Percentiles rank a stretch among this genome's conserved stretches.
These are phyloP conservation scores for Podaxis sp. DNA, from an alignment of 768 basidiomycete species.

Conservation along the genomic window DNA sequence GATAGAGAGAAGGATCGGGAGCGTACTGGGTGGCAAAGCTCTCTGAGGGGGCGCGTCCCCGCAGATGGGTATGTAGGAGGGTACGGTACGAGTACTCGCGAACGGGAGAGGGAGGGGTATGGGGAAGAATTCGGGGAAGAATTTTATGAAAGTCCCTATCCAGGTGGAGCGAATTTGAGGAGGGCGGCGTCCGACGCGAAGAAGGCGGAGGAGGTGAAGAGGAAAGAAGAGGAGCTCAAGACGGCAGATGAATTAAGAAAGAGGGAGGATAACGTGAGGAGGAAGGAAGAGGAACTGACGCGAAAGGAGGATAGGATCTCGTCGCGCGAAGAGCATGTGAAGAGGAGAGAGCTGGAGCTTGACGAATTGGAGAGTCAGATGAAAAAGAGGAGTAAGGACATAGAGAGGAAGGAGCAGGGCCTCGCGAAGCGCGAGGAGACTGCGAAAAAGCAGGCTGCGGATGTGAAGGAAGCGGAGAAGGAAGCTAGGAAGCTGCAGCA, in stretches of 20 bases:
- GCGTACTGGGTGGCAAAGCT: background rate
- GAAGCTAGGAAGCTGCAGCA: slow-evolving; percentile 10
- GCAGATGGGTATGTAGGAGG: background rate
- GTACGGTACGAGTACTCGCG: background rate
- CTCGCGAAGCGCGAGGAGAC: slow-evolving; percentile 20
- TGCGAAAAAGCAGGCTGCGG: slow-evolving; percentile 15
- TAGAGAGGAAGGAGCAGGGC: background rate
- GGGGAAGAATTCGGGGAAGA: slow-evolving; percentile 12
- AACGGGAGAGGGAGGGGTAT: slow-evolving; percentile 5
- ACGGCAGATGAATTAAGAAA: slow-evolving; percentile 21
- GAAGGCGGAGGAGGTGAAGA: slow-evolving; percentile 19
- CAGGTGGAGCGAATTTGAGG: background rate
- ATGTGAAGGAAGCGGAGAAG: slow-evolving; percentile 12
- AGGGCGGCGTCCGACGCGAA: slow-evolving; percentile 9
- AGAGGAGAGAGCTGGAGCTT: slow-evolving; percentile 14
- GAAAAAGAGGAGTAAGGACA: background rate
- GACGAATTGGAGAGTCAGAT: background rate
- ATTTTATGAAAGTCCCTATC: slow-evolving; percentile 1
- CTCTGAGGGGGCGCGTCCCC: slow-evolving; percentile 2
- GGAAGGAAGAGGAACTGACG: slow-evolving; percentile 20
- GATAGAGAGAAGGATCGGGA: slow-evolving; percentile 2
- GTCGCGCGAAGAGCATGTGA: slow-evolving; percentile 22
- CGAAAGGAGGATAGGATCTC: background rate
- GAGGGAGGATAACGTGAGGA: slow-evolving; percentile 16
- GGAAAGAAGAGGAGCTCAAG: slow-evolving; percentile 24